These are phyloP conservation scores for Metarhizium sp. DNA, from an alignment of 2,329 filamentous ascomycete genomes.

Conservation along the genomic window DNA sequence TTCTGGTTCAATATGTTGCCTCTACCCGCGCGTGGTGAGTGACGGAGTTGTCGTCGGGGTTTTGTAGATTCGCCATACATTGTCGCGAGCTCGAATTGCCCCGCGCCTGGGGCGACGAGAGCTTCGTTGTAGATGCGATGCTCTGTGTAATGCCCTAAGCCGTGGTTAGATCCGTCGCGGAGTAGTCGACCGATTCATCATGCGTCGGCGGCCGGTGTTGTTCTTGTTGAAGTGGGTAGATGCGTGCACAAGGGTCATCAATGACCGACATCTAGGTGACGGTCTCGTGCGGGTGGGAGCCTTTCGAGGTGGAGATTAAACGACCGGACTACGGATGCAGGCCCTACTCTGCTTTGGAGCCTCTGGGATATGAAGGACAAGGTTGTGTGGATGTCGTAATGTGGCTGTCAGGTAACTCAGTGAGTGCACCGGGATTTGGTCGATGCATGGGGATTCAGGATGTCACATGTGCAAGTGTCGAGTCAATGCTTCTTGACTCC, in stretches of 20 bases:
- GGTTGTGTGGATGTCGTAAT: too few relatives aligned
- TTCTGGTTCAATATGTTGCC: not conserved
- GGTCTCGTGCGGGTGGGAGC: not conserved
- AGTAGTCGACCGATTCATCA: constrained; percentile 12
- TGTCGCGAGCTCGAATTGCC: constrained; percentile 7
- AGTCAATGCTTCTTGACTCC: too few relatives aligned
- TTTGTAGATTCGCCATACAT: constrained; percentile 1
- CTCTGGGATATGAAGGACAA: too few relatives aligned
- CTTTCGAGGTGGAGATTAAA: too few relatives aligned
- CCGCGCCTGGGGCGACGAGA: constrained; percentile 17
- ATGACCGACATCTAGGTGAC: not conserved
- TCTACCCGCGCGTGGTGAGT: not conserved
- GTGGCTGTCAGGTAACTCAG: too few relatives aligned
- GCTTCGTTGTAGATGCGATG: constrained; percentile 1
- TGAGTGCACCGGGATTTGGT: not conserved
- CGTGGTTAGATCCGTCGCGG: constrained; percentile 12
- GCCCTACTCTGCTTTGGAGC: too few relatives aligned
- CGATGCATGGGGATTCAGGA: too few relatives aligned
- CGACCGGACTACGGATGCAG: too few relatives aligned
- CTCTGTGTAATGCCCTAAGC: constrained; percentile 3
- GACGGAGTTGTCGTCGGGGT: not conserved
- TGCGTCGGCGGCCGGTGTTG: constrained; percentile 7
- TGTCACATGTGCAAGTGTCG: too few relatives aligned
- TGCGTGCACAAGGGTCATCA: not conserved
- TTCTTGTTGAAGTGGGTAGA: not conserved